These are phyloP conservation scores for Aspergillus clavatus DNA, from an alignment of 2,329 filamentous ascomycete genomes.

Conservation along the genomic window DNA sequence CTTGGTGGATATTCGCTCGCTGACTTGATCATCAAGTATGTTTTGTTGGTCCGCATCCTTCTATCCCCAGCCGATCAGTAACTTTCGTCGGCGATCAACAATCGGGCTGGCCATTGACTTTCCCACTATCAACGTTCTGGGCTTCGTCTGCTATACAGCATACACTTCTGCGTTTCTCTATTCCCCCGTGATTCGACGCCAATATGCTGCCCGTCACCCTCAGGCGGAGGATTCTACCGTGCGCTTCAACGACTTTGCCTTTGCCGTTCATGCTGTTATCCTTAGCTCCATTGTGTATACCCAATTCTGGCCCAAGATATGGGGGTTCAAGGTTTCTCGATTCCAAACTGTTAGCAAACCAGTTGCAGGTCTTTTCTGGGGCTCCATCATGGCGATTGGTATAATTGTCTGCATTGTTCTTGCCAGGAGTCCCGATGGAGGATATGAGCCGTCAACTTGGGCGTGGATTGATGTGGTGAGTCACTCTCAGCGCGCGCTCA, in stretches of 20 bases:
- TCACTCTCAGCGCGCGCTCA: too few species aligned
- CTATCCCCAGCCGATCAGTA: constrained; percentile 84
- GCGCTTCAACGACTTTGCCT: constrained; percentile 82
- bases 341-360: constrained; percentile 53
- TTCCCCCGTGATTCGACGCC: constrained; percentile 67
- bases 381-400: constrained; percentile 51
- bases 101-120: constrained; percentile 84
- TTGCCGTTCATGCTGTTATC: constrained; percentile 74
- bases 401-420: constrained; percentile 41
- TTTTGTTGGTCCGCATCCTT: constrained; percentile 81
- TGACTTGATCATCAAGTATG: constrained; percentile 39
- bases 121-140: constrained; percentile 64
- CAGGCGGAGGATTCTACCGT: constrained; percentile 74
- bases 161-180: constrained; percentile 74
- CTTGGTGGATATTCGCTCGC: background rate
- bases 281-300: constrained; percentile 68
- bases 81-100: constrained; percentile 71
- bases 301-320: constrained; percentile 68
- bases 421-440: constrained; percentile 37
- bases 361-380: constrained; percentile 65
- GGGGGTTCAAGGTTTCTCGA: constrained; percentile 65
- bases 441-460: constrained; percentile 49
- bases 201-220: constrained; percentile 79
- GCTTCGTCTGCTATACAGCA: constrained; percentile 63
- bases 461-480: constrained; percentile 61